Base-by-base conservation (phyloP, 2,329 filamentous ascomycete species). In the Penicillium sp. region DNA sequence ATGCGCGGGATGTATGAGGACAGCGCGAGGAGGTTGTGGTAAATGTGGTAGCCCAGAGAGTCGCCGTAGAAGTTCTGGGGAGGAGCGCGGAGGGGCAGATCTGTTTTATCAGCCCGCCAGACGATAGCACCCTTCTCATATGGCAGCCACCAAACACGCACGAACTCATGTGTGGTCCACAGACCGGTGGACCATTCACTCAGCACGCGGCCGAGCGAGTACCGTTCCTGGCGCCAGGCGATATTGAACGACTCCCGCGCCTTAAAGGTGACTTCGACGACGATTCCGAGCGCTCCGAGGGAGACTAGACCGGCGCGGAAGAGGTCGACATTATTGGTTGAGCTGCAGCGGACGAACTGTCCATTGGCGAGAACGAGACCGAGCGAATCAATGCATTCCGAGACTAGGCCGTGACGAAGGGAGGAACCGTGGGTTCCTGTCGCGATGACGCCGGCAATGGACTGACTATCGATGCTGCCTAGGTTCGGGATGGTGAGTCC, bases 111-210 rank as follows among this genome's bases (percentile, higher is more conserved):
- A n/a, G 92, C 94, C 39, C 85, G 84, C 94, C 94, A 99, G 43
- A 95, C 84, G 45, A 97, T 90, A 0, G 91, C 91, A 43, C 91
- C 85, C 52, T 91, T 85, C 69, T 90, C 91, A 76, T 97, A 96
- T 0, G 94, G 94, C 70, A 96, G 87, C 94, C 94, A 99, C 93
- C 94, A 99, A 27, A 97, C 91, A 27, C 94, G 84, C 24, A 95
- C 91, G 68, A 93, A 99, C 73, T 97, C 92, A 57, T 87, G 85
- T 57, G 86, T 83, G 1, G 85, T 90, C 93, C 94, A 97, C 13
- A 97, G 80, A 32, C 83, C 82, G 6, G 77, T 80, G 16, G 86
- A 75, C 91, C 94, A 97, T 6, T 83, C 80, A 10, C 81, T 77
- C 45, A 96, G 79, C 59, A 96, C 83, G 43, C 84, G 81, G 43